These are phyloP conservation scores for Pseudogymnoascus sp. DNA, from an alignment of 2,329 filamentous ascomycete genomes.

Conservation along the genomic window DNA sequence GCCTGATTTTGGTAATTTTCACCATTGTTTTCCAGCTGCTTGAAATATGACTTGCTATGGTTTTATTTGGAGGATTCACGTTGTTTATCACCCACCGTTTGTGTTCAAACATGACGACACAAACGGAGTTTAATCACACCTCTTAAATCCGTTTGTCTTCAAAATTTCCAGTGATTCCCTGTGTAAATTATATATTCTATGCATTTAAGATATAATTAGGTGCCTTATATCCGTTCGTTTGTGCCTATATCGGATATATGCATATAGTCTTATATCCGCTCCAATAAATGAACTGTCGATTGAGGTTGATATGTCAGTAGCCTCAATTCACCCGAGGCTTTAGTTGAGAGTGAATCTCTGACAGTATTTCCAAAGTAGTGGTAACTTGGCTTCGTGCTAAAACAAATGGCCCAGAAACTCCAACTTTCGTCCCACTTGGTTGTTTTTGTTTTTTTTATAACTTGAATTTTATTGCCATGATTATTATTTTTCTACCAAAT, in stretches of 20 bases:
- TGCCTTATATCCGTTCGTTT: not conserved
- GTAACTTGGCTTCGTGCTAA: not conserved
- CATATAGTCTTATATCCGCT: not conserved
- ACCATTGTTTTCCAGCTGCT: constrained; percentile 18
- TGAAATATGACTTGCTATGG: not conserved
- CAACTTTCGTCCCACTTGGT: not conserved
- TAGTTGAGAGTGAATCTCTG: not conserved
- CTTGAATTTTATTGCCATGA: not conserved
- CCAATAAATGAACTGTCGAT: not conserved
- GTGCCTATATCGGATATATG: not conserved
- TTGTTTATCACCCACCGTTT: not conserved
- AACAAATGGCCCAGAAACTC: not conserved
- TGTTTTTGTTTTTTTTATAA: not conserved
- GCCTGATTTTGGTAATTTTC: not conserved
- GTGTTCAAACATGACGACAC: not conserved
- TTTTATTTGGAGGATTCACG: not conserved
- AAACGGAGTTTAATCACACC: not conserved
- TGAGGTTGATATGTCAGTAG: not conserved
- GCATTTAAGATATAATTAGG: not conserved
- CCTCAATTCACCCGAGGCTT: not conserved
- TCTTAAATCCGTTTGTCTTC: not conserved
- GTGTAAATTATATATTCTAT: not conserved
- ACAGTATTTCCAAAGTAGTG: not conserved
- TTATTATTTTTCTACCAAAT: not conserved
- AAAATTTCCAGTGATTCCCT: not conserved